Evolutionary conservation across 495 filamentous ascomycete species (phyloP).

Genomic region (Neohortaea acidophila): DNA sequence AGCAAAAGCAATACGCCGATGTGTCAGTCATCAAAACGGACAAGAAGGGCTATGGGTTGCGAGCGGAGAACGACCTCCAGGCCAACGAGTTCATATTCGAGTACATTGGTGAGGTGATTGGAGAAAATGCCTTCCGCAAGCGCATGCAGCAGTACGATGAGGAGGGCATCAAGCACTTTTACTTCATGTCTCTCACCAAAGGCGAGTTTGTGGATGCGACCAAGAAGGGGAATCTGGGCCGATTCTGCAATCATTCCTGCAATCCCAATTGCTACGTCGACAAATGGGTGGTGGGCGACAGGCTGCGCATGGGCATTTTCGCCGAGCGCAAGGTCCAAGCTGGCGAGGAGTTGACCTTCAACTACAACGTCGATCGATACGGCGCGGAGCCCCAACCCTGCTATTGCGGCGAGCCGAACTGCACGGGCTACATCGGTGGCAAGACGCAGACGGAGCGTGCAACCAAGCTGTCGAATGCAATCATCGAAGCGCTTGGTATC

Average conservation of each 20-base stretch:
- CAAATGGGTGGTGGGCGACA: conserved; percentile 98
- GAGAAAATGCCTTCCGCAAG: conserved; percentile 69
- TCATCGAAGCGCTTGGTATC: conserved; percentile 90
- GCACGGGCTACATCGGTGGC: conserved; percentile 89
- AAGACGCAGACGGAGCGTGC: conserved; percentile 94
- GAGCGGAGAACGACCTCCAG: conserved; percentile 60
- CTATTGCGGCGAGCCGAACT: conserved; percentile 91
- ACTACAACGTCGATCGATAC: conserved; percentile 98
- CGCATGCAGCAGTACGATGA: conserved; percentile 85
- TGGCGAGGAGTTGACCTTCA: conserved; percentile 97
- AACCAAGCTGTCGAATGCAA: conserved; percentile 77
- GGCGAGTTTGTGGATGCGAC: conserved; percentile 96
- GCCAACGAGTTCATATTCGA: conserved; percentile 88
- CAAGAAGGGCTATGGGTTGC: conserved; percentile 89
- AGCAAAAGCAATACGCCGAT: conserved; percentile 72
- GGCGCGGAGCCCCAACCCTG: conserved; percentile 92
- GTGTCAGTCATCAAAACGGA: conserved; percentile 94
- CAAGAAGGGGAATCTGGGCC: conserved; percentile 86
- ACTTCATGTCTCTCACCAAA: conserved; percentile 98
- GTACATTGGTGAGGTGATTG: conserved; percentile 97
- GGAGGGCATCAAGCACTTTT: conserved; percentile 96
- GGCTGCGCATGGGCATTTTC: conserved; percentile 98
- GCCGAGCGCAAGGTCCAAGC: conserved; percentile 70
- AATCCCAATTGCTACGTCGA: conserved; percentile 98
- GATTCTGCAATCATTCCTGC: conserved; percentile 98